Conservation (phyloP, 148 eudicot species). For the Silene uniflora region DNA sequence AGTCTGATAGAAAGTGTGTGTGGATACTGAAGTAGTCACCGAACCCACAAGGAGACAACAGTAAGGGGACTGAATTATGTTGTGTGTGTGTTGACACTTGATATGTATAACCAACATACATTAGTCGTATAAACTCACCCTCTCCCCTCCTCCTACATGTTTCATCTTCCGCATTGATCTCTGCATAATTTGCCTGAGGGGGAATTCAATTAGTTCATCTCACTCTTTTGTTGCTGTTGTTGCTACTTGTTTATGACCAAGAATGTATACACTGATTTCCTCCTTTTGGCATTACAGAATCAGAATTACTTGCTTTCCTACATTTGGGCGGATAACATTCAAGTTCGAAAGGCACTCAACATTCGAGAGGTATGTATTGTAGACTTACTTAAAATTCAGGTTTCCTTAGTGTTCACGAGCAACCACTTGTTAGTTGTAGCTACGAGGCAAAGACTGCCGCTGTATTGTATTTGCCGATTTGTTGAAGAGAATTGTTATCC, state of each 20-base stretch:
- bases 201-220: neutral
- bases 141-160: too few relatives aligned
- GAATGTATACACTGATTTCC: neutral
- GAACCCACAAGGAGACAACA: too few relatives aligned
- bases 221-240: neutral
- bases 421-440: neutral
- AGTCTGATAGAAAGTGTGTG: too few relatives aligned
- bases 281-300: conserved; percentile 1
- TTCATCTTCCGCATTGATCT: too few relatives aligned
- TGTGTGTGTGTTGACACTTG: too few relatives aligned
- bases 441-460: neutral
- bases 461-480: neutral
- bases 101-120: too few relatives aligned
- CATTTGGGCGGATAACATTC: conserved; percentile 21
- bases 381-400: neutral
- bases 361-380: conserved; percentile 18
- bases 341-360: conserved; percentile 27
- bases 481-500: neutral
- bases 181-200: too few relatives aligned
- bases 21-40: too few relatives aligned
- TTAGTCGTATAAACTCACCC: too few relatives aligned
- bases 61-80: too few relatives aligned
- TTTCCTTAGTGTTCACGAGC: neutral
- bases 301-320: conserved; percentile 25
- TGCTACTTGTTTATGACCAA: neutral